Evolutionary conservation across 176 grass and related monocot genomes (phyloP), one percentile per base, ranked within the genome.

Genomic region (bread wheat (Triticum aestivum)): DNA sequence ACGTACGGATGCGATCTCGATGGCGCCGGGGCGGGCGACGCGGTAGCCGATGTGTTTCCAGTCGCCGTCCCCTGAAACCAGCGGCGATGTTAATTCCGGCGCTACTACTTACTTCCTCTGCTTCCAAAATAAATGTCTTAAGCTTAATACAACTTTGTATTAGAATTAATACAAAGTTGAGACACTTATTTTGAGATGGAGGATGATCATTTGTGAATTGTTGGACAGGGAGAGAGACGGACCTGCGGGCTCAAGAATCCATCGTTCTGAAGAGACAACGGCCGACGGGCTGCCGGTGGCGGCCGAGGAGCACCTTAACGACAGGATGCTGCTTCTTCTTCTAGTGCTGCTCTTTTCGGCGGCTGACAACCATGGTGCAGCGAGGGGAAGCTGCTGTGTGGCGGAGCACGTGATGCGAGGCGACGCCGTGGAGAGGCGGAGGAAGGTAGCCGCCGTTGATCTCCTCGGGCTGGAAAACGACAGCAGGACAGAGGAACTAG

Each of bases 1-100:
- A 83, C 92, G 9, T 89, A 95, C 95, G 1, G 95, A 89, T 37
- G 84, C 64, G 80, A 98, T 87, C 90, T 95, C 88, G 27, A 98
- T 87, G 58, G 88, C 91, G 54, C 87, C 87, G n/a, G 91, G 91
- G 13, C 87, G 87, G 70, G 83, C n/a, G 7, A 98, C 93, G 61
- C 86, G 89, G 71, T 90, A 95, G 17, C 95, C 93, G 61, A 98
- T 95, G 66, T 98, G 96, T 1, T 88, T 27, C 78, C 84, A 89
- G 61, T 95, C 89, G 4, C 93, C 93, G 65, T 98, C 93, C 20
- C 96, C 96, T 98, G 89, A 58, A 93, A 49, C 17, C 56, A 59
- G 56, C 54, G 17, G 52, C 17, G 52, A 56, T 18, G 52, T 0
- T 56, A 56, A 17, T 56, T 56, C 45, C 11, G 12, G 11, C 11